Percentiles rank a stretch among this genome's conserved stretches.
Evolutionary conservation across 768 basidiomycete species (phyloP).

Genomic region (Trametes villosa): DNA sequence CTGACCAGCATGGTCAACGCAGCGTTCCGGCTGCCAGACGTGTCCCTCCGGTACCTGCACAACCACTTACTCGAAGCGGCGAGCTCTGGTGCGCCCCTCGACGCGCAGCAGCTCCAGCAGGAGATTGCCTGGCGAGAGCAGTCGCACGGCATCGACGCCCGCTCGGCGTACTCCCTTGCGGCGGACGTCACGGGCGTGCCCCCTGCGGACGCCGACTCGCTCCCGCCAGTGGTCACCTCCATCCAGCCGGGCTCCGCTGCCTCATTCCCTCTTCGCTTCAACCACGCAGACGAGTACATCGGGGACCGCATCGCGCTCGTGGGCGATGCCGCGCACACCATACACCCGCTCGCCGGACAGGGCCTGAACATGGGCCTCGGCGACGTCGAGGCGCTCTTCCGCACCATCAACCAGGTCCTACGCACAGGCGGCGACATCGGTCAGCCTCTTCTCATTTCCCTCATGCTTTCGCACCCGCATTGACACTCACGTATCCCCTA

Average conservation of each 20-base stretch:
- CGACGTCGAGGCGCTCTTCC: conserved; percentile 76
- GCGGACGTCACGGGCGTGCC: conserved; percentile 55
- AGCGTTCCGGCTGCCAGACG: conserved; percentile 82
- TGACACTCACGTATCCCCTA: not conserved
- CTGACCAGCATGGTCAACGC: conserved; percentile 83
- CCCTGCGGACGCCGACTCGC: conserved; percentile 56
- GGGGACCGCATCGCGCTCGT: conserved; percentile 89
- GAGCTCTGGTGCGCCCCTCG: conserved; percentile 48
- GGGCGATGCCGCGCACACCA: conserved; percentile 94
- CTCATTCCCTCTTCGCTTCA: conserved; percentile 88
- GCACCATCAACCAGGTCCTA: conserved; percentile 62
- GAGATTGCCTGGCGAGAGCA: conserved; percentile 77
- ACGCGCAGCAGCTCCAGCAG: conserved; percentile 51
- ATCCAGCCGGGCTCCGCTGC: conserved; percentile 78
- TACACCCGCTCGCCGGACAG: conserved; percentile 95
- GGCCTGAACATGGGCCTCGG: conserved; percentile 93
- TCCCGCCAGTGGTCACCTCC: conserved; percentile 77
- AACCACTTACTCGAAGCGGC: conserved; percentile 61
- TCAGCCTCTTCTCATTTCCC: conserved; percentile 36
- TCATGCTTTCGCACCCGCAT: not conserved
- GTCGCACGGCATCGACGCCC: conserved; percentile 64
- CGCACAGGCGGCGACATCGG: conserved; percentile 82
- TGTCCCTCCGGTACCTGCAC: conserved; percentile 73
- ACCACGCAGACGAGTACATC: conserved; percentile 85
- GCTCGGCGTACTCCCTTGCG: conserved; percentile 66